Base-by-base conservation (phyloP, 2,329 filamentous ascomycete species). In the Emmonsiellopsis sp. region DNA sequence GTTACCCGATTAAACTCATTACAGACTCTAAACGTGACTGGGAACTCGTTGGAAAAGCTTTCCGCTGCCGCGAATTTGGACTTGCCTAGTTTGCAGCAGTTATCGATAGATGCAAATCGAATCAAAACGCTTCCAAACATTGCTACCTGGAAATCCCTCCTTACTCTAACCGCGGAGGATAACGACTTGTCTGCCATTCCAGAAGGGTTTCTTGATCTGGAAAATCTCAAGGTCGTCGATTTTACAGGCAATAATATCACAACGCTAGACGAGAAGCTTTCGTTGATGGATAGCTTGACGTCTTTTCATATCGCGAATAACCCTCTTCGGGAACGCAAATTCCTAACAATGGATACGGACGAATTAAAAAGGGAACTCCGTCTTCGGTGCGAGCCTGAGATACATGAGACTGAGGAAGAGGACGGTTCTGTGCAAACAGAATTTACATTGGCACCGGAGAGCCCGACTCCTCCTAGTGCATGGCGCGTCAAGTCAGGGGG, bases 241-340 rank as follows among this genome's bases (percentile, higher is more conserved):
- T 85, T 97, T 59, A 87, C 87, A 0, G 84, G 85, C 60, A 98
- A 98, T 64, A 83, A 93, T 58, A 82, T 98, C 47, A 82, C 82
- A 2, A 75, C 81, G 10, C 69, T 98, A 7, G 87, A 93, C 32
- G 79, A 88, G 0, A 84, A 83, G 58, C 81, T 97, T 54, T 86
- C 85, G 5, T 74, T 81, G 30, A 95, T 97, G 89, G 82, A 89
- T 5, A 83, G 73, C 44, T 73, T 98, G 8, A 79, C 83, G 16
- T 84, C 84, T 65, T 79, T 97, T 42, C 83, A 85, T 4, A 76
- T 98, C 34, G 84, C 84, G 43, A 90, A 89, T n/a, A 98, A 98
- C 63, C 93, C 93, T 0, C 74, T 98, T 11, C 80, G 87, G 11
- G 90, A 96, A 66, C 90, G 87, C 66, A 95, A 90, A 66, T 89